Percentiles rank a stretch among this genome's conserved stretches.
phyloP scores from a whole-genome alignment of 805 yeast species.

The Starmerella gropengiesseri region DNA sequence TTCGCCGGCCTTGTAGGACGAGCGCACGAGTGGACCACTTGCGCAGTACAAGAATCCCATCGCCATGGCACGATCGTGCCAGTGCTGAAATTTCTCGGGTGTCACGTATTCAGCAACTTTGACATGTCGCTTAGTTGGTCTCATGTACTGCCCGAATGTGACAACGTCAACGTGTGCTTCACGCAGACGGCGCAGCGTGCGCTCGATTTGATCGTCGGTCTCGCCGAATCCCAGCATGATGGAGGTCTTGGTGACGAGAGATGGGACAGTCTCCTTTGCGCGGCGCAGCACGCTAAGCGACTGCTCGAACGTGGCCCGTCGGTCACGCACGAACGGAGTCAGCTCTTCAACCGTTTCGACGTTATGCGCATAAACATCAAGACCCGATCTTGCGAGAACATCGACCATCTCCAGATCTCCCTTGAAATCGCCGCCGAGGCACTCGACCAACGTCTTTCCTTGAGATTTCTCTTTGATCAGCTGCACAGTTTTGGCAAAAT shows the following conservation, averaged over 20 bases:
- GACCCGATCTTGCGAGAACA: constrained; percentile 69
- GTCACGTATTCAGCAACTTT: constrained; percentile 90
- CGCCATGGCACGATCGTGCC: constrained; percentile 76
- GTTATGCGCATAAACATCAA: constrained; percentile 95
- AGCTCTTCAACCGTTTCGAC: constrained; percentile 90
- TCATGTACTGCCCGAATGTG: constrained; percentile 97
- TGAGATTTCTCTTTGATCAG: constrained; percentile 73
- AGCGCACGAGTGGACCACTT: constrained; percentile 91
- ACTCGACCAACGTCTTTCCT: constrained; percentile 85
- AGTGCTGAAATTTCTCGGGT: constrained; percentile 88
- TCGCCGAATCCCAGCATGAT: constrained; percentile 96
- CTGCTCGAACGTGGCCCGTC: constrained; percentile 92
- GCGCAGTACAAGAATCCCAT: constrained; percentile 95
- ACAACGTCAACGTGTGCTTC: constrained; percentile 78
- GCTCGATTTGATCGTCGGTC: constrained; percentile 75
- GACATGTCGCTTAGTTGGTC: constrained; percentile 98
- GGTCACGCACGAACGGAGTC: constrained; percentile 90
- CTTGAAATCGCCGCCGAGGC: constrained; percentile 87
- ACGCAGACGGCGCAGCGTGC: constrained; percentile 67
- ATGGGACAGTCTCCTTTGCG: constrained; percentile 69
- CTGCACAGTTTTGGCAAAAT: constrained; percentile 76
- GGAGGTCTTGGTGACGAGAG: constrained; percentile 81
- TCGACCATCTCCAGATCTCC: constrained; percentile 78
- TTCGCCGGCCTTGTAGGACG: constrained; percentile 97
- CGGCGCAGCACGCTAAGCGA: constrained; percentile 63